These are phyloP conservation scores for Xylaria acuta DNA, from an alignment of 495 filamentous ascomycete species.

Conservation along the genomic window DNA sequence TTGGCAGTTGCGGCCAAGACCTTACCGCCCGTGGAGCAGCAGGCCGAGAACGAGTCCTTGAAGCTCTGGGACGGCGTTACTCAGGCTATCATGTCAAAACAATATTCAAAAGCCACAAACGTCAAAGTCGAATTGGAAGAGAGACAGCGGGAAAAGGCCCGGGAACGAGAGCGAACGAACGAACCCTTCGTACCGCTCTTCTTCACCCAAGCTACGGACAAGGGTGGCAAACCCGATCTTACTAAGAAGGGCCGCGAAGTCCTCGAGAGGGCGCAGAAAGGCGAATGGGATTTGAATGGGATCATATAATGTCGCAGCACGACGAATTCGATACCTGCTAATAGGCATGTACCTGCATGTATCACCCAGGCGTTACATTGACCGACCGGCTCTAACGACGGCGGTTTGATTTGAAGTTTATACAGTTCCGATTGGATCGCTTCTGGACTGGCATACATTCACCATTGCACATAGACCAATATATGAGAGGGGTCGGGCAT, in stretches of 20 bases:
- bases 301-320: constrained; percentile 35
- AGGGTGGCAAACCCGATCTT: constrained; percentile 77
- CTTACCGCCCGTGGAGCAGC: constrained; percentile 73
- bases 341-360: background rate
- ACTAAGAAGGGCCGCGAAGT: constrained; percentile 77
- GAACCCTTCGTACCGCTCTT: constrained; percentile 86
- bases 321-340: background rate
- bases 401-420: constrained; percentile 23
- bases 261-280: constrained; percentile 70
- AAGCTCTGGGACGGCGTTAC: constrained; percentile 89
- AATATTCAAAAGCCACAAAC: constrained; percentile 81
- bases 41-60: constrained; percentile 89
- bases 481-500: constrained; percentile 12
- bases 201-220: constrained; percentile 77
- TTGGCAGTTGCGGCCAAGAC: constrained; percentile 77
- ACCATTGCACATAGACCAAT: constrained; percentile 25
- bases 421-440: constrained; percentile 20
- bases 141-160: constrained; percentile 80
- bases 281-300: constrained; percentile 59
- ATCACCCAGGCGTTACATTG: constrained; percentile 9
- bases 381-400: background rate
- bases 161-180: constrained; percentile 70
- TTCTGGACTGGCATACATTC: constrained; percentile 19
- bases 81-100: constrained; percentile 81
- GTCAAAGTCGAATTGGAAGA: constrained; percentile 93